phyloP scores from a whole-genome alignment of 2,329 filamentous ascomycete species.

The Pseudogymnoascus sp. region DNA sequence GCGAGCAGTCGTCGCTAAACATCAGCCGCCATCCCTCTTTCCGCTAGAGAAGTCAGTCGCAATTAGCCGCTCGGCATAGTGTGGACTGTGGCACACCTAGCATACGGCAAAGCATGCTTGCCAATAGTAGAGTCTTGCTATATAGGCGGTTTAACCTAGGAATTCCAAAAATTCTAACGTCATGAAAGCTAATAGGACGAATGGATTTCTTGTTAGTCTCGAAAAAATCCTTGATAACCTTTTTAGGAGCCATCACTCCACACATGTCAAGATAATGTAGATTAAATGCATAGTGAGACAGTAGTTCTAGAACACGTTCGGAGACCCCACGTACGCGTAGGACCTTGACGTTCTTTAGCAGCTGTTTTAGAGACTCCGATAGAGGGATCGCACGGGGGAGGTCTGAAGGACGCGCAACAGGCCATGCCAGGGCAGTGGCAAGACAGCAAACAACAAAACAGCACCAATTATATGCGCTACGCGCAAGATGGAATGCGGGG shows the following conservation, averaged over 20 bases:
- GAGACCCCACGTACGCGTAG: no score
- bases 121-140: not conserved
- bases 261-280: constrained; percentile 10
- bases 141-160: not conserved
- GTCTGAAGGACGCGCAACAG: not conserved
- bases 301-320: not conserved
- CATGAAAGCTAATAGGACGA: constrained; percentile 11
- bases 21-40: constrained; percentile 7
- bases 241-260: not conserved
- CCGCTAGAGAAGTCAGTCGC: constrained; percentile 8
- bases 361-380: no score
- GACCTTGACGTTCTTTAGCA: no score
- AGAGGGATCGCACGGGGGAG: no score
- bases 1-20: not conserved
- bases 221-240: constrained; percentile 10
- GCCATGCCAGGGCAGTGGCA: not conserved
- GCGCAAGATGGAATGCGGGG: no score
- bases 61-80: constrained; percentile 11
- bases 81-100: constrained; percentile 18
- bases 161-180: constrained; percentile 4
- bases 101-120: constrained; percentile 8
- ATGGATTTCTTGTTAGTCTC: constrained; percentile 10
- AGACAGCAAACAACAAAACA: no score
- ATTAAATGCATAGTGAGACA: constrained; percentile 9
- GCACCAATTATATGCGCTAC: no score